These are phyloP conservation scores for Strigomonas culicis DNA, from an alignment of 208 protist genomes.

Conservation along the genomic window DNA sequence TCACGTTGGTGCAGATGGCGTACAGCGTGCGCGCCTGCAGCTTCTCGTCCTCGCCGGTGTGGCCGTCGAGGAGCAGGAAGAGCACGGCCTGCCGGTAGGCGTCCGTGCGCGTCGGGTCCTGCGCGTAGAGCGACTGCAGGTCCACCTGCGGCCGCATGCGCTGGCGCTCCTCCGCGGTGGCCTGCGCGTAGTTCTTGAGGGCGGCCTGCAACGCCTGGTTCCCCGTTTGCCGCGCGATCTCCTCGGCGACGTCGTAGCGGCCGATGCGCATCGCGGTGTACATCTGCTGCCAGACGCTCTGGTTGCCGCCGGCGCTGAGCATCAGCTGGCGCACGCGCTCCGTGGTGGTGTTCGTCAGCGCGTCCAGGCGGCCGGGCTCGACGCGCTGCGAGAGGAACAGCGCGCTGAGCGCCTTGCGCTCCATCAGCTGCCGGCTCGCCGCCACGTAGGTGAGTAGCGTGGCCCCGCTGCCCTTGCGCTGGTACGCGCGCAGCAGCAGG, in stretches of 20 bases:
- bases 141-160: slow-evolving; percentile 30
- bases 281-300: slow-evolving; percentile 55
- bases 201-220: slow-evolving; percentile 30
- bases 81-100: slow-evolving; percentile 69
- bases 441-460: slow-evolving; percentile 55
- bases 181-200: slow-evolving; percentile 27
- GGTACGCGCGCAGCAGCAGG: slow-evolving; percentile 41
- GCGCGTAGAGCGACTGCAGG: slow-evolving; percentile 54
- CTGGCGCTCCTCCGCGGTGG: slow-evolving; percentile 26
- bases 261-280: slow-evolving; percentile 75
- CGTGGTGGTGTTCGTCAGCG: slow-evolving; percentile 48
- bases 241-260: slow-evolving; percentile 67
- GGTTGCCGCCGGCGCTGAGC: slow-evolving; percentile 27
- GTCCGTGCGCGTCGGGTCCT: slow-evolving; percentile 45
- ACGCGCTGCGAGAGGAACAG: slow-evolving; percentile 46
- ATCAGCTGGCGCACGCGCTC: slow-evolving; percentile 50
- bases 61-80: slow-evolving; percentile 66
- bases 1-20: slow-evolving; percentile 33
- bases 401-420: slow-evolving; percentile 47
- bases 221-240: slow-evolving; percentile 36
- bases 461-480: slow-evolving; percentile 35
- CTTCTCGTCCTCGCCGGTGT: slow-evolving; percentile 44
- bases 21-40: slow-evolving; percentile 21
- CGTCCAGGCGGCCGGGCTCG: slow-evolving; percentile 44
- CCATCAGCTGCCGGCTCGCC: slow-evolving; percentile 58